Percentiles rank a stretch among this genome's conserved stretches.
Conservation (phyloP, 768 basidiomycete genomes). For the Leucocoprinus birnbaumii region DNA sequence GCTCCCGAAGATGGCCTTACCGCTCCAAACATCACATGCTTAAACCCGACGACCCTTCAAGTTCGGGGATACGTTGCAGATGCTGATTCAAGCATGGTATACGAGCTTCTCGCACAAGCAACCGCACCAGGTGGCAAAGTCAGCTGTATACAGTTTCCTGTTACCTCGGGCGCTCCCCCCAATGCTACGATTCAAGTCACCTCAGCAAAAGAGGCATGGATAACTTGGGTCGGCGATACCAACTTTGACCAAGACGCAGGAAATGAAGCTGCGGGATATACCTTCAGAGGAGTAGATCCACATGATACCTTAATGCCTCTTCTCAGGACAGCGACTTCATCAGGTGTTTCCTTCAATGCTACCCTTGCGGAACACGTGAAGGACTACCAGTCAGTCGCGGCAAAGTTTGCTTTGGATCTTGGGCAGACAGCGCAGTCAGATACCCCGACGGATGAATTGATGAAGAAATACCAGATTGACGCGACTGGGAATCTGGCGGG, state of each 20-base stretch:
- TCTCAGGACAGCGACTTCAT: neutral
- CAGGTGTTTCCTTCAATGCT: neutral
- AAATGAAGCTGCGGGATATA: slow-evolving; percentile 48
- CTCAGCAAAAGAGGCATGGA: slow-evolving; percentile 51
- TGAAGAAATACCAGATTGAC: slow-evolving; percentile 48
- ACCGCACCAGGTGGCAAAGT: slow-evolving; percentile 20
- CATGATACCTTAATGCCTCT: slow-evolving; percentile 25
- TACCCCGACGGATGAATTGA: slow-evolving; percentile 56
- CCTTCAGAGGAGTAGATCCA: slow-evolving; percentile 65
- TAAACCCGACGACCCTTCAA: slow-evolving; percentile 50
- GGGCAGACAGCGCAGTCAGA: slow-evolving; percentile 54
- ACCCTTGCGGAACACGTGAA: slow-evolving; percentile 46
- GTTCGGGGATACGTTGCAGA: slow-evolving; percentile 46
- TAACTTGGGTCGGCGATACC: slow-evolving; percentile 75
- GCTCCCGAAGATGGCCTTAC: slow-evolving; percentile 45
- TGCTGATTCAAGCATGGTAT: slow-evolving; percentile 63
- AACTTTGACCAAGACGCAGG: slow-evolving; percentile 66
- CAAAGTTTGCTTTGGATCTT: slow-evolving; percentile 54
- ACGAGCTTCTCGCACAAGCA: slow-evolving; percentile 54
- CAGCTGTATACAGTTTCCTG: slow-evolving; percentile 30
- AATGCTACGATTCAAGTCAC: slow-evolving; percentile 48
- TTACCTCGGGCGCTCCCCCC: slow-evolving; percentile 25
- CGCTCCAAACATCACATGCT: slow-evolving; percentile 58
- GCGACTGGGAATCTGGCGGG: slow-evolving; percentile 28
- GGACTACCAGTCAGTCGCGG: slow-evolving; percentile 44